Conservation (phyloP, 2,329 filamentous ascomycete genomes). For the Aspergillus sp. region DNA sequence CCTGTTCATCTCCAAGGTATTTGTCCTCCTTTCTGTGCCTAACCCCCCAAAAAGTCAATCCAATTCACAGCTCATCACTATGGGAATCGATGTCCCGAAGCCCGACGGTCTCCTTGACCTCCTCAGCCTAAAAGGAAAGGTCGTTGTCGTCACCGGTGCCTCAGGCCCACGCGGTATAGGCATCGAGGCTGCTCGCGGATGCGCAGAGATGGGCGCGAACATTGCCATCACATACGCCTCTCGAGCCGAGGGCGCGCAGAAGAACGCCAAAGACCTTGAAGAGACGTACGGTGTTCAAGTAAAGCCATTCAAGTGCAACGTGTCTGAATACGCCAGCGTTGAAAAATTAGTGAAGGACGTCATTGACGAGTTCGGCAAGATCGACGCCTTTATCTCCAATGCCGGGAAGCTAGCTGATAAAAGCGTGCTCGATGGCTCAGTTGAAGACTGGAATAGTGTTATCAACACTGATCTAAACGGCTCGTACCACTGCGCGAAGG, state of each 20-base stretch:
- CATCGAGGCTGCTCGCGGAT: slow-evolving; percentile 65
- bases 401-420: slow-evolving; percentile 69
- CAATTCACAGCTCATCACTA: no score
- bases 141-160: slow-evolving; percentile 50
- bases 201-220: slow-evolving; percentile 64
- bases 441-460: slow-evolving; percentile 73
- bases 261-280: slow-evolving; percentile 62
- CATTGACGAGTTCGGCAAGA: slow-evolving; percentile 68
- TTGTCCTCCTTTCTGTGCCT: no score
- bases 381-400: slow-evolving; percentile 68
- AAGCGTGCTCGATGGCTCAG: slow-evolving; percentile 67
- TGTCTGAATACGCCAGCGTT: slow-evolving; percentile 57
- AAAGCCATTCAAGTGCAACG: slow-evolving; percentile 67
- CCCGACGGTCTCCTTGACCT: slow-evolving; percentile 39
- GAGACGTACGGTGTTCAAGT: slow-evolving; percentile 63
- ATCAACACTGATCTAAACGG: slow-evolving; percentile 86
- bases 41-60: no score
- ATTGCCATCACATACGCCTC: slow-evolving; percentile 68
- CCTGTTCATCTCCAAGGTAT: no score
- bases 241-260: slow-evolving; percentile 60
- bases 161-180: slow-evolving; percentile 66
- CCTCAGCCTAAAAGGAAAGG: slow-evolving; percentile 50
- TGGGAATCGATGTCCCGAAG: slow-evolving; percentile 25
- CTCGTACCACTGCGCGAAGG: slow-evolving; percentile 80
- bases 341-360: slow-evolving; percentile 59